phyloP scores from a whole-genome alignment of 352 stramenopile species.

The Phytophthora citrophthora region DNA sequence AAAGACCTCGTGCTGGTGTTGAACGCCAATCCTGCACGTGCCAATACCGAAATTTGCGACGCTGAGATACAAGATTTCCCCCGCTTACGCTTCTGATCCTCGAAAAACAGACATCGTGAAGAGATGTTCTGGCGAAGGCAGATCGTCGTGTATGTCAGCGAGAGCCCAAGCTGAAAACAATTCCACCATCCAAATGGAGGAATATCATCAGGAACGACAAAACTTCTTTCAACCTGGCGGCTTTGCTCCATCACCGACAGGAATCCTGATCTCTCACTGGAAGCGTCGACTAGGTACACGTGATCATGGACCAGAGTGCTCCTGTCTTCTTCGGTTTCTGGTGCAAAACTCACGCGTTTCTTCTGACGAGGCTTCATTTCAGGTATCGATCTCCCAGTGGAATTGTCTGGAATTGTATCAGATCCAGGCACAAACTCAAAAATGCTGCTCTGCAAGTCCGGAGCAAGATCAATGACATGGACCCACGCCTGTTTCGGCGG shows the following conservation, averaged over 20 bases:
- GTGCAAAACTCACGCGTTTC: slow-evolving; percentile 33
- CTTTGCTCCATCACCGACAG: slow-evolving; percentile 37
- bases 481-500: slow-evolving; percentile 55
- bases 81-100: slow-evolving; percentile 27
- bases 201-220: slow-evolving; percentile 45
- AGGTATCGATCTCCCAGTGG: not conserved
- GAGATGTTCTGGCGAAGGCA: slow-evolving; percentile 64
- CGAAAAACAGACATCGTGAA: slow-evolving; percentile 35
- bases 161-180: slow-evolving; percentile 53
- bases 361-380: slow-evolving; percentile 9
- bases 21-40: slow-evolving; percentile 44
- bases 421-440: slow-evolving; percentile 47
- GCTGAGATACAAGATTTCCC: slow-evolving; percentile 22
- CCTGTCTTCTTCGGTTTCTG: slow-evolving; percentile 12
- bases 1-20: slow-evolving; percentile 47
- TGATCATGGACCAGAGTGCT: slow-evolving; percentile 23
- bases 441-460: slow-evolving; percentile 46
- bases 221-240: slow-evolving; percentile 56
- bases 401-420: not conserved
- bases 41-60: slow-evolving; percentile 39
- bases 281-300: slow-evolving; percentile 23
- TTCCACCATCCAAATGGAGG: slow-evolving; percentile 55
- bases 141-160: slow-evolving; percentile 55
- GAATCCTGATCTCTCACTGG: slow-evolving; percentile 3
- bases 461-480: slow-evolving; percentile 21